Conservation (phyloP, 2,329 filamentous ascomycete species). For the Septoria linicola region DNA sequence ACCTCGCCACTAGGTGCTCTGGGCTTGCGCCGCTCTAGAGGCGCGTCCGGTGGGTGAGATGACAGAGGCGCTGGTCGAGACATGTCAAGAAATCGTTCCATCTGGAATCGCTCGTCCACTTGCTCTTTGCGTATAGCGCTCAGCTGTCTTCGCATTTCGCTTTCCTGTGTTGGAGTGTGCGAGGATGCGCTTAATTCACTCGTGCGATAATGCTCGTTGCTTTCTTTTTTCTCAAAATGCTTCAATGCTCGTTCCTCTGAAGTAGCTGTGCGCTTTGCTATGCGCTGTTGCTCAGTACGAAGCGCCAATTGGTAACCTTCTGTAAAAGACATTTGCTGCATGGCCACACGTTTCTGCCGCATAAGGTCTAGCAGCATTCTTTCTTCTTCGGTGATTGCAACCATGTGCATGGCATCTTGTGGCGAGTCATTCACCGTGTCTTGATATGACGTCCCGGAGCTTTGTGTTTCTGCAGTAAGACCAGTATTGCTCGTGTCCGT, state of each 20-base stretch:
- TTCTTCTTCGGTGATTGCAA: conserved; percentile 53
- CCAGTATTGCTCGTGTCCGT: conserved; percentile 11
- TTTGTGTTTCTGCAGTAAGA: conserved; percentile 12
- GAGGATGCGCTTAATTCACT: conserved; percentile 19
- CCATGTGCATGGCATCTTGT: conserved; percentile 32
- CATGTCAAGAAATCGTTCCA: conserved; percentile 33
- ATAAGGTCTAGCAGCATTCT: conserved; percentile 51
- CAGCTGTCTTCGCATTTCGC: conserved; percentile 27
- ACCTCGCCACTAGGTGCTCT: conserved; percentile 23
- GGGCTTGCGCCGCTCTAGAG: conserved; percentile 5
- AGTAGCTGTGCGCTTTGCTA: conserved; percentile 24
- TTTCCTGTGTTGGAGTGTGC: conserved; percentile 13
- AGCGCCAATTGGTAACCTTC: conserved; percentile 41
- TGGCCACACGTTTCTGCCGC: conserved; percentile 50
- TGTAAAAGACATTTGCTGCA: conserved; percentile 44
- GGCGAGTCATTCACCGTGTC: conserved; percentile 4
- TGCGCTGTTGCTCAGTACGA: conserved; percentile 36
- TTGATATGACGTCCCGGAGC: conserved; percentile 10
- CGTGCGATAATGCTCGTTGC: conserved; percentile 17
- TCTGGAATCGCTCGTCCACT: conserved; percentile 32
- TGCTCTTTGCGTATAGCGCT: conserved; percentile 32
- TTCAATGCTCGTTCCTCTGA: conserved; percentile 29
- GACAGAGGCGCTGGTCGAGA: conserved; percentile 21
- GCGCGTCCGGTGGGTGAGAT: conserved; percentile 20
- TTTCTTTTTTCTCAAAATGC: conserved; percentile 26